These are phyloP conservation scores for Arabidopsis lyrata DNA, from an alignment of 441 rosid species.

Conservation along the genomic window DNA sequence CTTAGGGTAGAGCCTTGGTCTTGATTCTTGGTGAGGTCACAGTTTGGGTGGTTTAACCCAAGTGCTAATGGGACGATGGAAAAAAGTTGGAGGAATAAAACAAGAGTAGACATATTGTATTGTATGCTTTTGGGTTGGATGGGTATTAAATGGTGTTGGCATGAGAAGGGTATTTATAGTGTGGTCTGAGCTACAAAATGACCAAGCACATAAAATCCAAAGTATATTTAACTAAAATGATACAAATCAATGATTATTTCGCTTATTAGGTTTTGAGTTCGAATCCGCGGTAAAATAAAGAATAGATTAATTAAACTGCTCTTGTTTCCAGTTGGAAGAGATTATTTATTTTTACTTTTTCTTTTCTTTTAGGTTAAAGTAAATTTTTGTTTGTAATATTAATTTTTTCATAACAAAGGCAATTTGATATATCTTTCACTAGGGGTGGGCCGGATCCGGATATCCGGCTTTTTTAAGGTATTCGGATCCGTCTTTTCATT, in stretches of 20 bases:
- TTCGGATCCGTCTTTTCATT: no score
- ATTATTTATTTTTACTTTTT: not conserved
- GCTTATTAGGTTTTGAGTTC: not conserved
- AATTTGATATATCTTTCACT: no score
- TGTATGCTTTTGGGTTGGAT: slow-evolving; percentile 35
- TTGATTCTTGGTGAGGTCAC: slow-evolving; percentile 46
- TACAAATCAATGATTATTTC: slow-evolving; percentile 15
- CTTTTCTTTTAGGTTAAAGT: no score
- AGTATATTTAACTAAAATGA: not conserved
- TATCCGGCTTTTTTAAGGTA: no score
- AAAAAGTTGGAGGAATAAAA: slow-evolving; percentile 43
- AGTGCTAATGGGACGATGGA: slow-evolving; percentile 45
- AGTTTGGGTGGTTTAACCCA: slow-evolving; percentile 56
- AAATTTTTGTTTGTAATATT: not conserved
- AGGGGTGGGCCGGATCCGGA: no score
- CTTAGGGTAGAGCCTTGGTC: slow-evolving; percentile 72
- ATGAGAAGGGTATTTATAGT: slow-evolving; percentile 40
- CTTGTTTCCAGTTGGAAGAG: not conserved
- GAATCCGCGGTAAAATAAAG: not conserved
- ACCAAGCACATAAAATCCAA: slow-evolving; percentile 23
- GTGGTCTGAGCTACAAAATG: slow-evolving; percentile 32
- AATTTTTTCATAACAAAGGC: not conserved
- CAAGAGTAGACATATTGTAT: slow-evolving; percentile 35
- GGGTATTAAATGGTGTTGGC: slow-evolving; percentile 35
- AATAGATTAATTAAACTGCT: not conserved